A percentile compares a stretch with the other conserved stretches of the same genome.
Conservation (phyloP, 2,329 filamentous ascomycete genomes). For the Verticillium nonalfalfae region DNA sequence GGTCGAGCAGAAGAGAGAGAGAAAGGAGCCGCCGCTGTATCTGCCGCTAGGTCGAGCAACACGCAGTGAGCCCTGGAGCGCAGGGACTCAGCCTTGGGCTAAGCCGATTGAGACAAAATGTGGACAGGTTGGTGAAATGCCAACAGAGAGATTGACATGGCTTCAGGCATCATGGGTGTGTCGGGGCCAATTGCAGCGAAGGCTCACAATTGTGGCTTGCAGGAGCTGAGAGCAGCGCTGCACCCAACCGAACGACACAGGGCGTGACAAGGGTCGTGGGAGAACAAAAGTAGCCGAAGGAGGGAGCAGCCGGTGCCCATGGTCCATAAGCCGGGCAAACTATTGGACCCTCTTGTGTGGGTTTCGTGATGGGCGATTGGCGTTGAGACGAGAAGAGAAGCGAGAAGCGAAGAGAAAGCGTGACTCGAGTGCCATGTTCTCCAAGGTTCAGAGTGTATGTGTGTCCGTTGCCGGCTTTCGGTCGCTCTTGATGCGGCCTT, state of each 20-base stretch:
- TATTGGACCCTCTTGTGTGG: neutral
- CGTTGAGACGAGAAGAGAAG: conserved; percentile 3
- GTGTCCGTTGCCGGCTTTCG: neutral
- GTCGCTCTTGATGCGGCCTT: neutral
- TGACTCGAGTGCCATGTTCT: neutral
- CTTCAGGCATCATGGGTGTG: neutral
- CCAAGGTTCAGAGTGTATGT: neutral
- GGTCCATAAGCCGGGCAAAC: neutral
- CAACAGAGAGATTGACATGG: neutral
- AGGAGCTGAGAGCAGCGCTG: conserved; percentile 23
- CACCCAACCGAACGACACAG: neutral
- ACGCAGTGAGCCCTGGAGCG: neutral
- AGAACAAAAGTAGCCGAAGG: conserved; percentile 78
- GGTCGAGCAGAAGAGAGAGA: neutral
- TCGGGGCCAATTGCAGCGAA: neutral
- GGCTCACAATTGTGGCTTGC: conserved; percentile 20
- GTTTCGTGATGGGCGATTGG: neutral
- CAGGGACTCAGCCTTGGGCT: neutral
- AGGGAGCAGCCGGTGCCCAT: conserved; percentile 54
- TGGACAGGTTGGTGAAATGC: neutral
- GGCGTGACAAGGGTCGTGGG: neutral
- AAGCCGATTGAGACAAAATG: neutral
- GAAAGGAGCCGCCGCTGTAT: neutral
- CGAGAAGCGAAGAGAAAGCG: neutral
- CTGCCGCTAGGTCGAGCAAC: neutral